Conservation (phyloP, 139 green algal genomes). For the Volvox reticuliferus region DNA sequence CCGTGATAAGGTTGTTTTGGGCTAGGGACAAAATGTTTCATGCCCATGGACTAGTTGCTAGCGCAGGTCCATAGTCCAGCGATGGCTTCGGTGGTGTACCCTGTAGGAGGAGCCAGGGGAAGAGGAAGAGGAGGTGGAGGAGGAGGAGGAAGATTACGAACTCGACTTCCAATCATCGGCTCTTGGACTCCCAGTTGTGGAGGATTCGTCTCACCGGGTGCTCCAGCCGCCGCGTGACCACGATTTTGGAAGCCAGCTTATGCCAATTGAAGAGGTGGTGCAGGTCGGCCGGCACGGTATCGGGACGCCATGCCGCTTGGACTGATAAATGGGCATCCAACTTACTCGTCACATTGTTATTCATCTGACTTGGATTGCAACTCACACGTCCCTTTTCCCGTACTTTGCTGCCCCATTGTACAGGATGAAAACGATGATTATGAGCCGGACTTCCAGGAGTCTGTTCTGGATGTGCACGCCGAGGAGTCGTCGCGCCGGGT, state of each 20-base stretch:
- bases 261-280: not conserved
- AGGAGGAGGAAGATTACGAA: conserved; percentile 1
- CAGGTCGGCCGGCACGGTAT: not conserved
- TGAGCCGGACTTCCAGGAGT: conserved; percentile 12
- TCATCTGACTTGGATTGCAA: no score
- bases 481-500: not conserved
- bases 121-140: not conserved
- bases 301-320: no score
- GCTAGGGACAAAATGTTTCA: not conserved
- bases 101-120: not conserved
- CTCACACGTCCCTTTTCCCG: no score
- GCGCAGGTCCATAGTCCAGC: no score
- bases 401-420: no score
- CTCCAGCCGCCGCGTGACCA: not conserved
- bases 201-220: not conserved
- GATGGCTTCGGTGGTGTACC: no score
- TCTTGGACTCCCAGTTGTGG: not conserved
- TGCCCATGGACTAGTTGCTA: no score
- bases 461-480: not conserved
- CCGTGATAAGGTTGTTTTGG: not conserved
- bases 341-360: no score
- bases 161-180: conserved; percentile 12
- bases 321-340: no score
- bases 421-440: not conserved
- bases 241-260: not conserved